A percentile compares a stretch with the other conserved stretches of the same genome.
These are phyloP conservation scores for Aspergillus intermedius DNA, from an alignment of 2,329 filamentous ascomycete species.

Conservation along the genomic window DNA sequence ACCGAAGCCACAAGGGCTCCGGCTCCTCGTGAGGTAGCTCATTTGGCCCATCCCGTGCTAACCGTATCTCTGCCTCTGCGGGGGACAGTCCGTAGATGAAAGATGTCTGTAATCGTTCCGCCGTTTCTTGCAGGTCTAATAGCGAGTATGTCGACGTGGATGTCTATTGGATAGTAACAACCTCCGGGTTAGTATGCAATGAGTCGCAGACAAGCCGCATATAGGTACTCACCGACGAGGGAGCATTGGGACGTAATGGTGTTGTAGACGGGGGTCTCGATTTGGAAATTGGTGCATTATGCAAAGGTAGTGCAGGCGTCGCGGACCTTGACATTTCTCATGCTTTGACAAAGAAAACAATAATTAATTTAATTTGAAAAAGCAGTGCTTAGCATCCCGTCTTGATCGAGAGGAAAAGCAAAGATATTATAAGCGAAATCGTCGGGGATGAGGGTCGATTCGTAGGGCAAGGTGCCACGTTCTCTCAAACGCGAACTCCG, in stretches of 20 bases:
- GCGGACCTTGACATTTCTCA: constrained; percentile 59
- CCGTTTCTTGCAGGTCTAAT: constrained; percentile 72
- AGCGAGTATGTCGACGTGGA: constrained; percentile 50
- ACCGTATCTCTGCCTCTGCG: constrained; percentile 70
- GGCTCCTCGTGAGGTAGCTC: constrained; percentile 91
- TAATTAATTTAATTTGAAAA: constrained; percentile 11
- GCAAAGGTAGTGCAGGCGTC: constrained; percentile 53
- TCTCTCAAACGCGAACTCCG: constrained; percentile 13
- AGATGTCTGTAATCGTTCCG: constrained; percentile 73
- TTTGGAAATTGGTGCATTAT: constrained; percentile 41
- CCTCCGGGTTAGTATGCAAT: constrained; percentile 3
- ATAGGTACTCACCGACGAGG: constrained; percentile 28
- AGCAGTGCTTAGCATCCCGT: constrained; percentile 22
- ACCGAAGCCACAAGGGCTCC: constrained; percentile 90
- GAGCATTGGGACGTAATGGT: constrained; percentile 20
- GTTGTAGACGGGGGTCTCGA: constrained; percentile 25
- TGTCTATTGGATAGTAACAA: constrained; percentile 20
- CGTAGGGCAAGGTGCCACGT: constrained; percentile 26
- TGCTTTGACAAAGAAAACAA: constrained; percentile 19
- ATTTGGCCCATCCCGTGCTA: constrained; percentile 79
- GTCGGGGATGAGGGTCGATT: constrained; percentile 7
- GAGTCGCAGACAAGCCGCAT: constrained; percentile 2
- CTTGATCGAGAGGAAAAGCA: constrained; percentile 2
- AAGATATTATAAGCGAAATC: background rate
- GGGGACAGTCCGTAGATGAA: constrained; percentile 72